Conservation (phyloP, 495 filamentous ascomycete species). For the Penicillium bialowiezense region DNA sequence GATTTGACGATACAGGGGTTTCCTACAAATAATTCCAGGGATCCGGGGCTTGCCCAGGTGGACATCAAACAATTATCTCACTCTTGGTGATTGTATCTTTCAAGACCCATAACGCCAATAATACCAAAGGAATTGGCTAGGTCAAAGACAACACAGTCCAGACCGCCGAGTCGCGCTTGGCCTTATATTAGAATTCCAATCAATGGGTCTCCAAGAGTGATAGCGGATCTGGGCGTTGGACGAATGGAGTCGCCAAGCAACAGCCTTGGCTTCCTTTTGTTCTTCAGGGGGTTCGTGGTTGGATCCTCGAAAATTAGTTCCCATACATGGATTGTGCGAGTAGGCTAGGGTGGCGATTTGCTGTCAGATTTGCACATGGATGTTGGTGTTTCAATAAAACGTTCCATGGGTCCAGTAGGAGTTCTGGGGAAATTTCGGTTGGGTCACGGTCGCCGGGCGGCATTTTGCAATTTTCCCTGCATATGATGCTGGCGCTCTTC, state of each 20-base stretch:
- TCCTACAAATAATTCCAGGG: not conserved
- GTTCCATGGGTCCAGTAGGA: not conserved
- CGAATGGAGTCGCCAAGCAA: not conserved
- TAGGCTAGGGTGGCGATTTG: not conserved
- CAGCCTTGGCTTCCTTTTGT: slow-evolving; percentile 20
- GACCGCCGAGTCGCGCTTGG: slow-evolving; percentile 1
- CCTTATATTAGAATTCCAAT: slow-evolving; percentile 2
- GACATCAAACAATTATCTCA: too few species aligned
- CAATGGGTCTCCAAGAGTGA: slow-evolving; percentile 7
- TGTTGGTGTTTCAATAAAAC: not conserved
- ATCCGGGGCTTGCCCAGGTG: not conserved
- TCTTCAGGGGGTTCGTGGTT: slow-evolving; percentile 24
- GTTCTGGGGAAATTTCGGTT: slow-evolving; percentile 4
- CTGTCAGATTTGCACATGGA: not conserved
- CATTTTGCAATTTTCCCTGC: not conserved
- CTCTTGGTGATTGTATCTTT: too few species aligned
- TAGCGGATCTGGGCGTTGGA: slow-evolving; percentile 18
- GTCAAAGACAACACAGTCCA: slow-evolving; percentile 4
- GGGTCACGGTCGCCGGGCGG: too few species aligned
- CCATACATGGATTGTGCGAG: too few species aligned
- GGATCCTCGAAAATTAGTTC: not conserved
- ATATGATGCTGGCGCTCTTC: not conserved
- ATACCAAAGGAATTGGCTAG: not conserved
- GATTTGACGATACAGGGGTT: not conserved
- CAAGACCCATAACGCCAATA: not conserved